Percentiles rank a stretch among this genome's conserved stretches.
phyloP scores from a whole-genome alignment of 371 early-diverging fungal species.

The Cokeromyces recurvatus region DNA sequence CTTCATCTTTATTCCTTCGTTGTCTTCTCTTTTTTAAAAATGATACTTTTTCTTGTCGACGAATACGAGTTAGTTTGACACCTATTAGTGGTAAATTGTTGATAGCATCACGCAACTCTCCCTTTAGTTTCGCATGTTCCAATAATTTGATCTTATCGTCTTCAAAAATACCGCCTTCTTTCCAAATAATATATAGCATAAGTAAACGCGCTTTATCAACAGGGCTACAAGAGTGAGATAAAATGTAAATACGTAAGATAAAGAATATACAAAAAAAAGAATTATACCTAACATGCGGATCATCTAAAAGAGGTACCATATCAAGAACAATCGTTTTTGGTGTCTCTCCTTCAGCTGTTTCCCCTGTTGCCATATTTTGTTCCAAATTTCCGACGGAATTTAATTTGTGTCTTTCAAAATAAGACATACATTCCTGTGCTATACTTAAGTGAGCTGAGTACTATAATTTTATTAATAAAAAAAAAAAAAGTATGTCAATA shows the following conservation, averaged over 20 bases:
- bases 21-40: constrained; percentile 27
- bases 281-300: constrained; percentile 47
- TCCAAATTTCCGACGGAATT: constrained; percentile 77
- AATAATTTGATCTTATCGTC: constrained; percentile 73
- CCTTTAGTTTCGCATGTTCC: constrained; percentile 68
- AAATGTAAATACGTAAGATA: too few relatives aligned
- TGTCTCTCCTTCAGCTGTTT: constrained; percentile 76
- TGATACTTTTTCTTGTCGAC: constrained; percentile 27
- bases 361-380: constrained; percentile 89
- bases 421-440: constrained; percentile 84
- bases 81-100: constrained; percentile 72
- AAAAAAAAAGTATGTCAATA: too few relatives aligned
- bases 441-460: constrained; percentile 93
- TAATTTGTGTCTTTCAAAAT: constrained; percentile 74
- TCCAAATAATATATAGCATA: constrained; percentile 79
- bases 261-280: neutral
- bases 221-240: too few relatives aligned
- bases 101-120: constrained; percentile 67
- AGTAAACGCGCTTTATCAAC: constrained; percentile 85
- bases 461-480: constrained; percentile 22
- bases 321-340: constrained; percentile 80
- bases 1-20: constrained; percentile 27
- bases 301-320: constrained; percentile 83
- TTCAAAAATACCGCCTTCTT: constrained; percentile 58
- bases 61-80: constrained; percentile 40